Percentiles rank a stretch among this genome's conserved stretches.
Evolutionary conservation across 192 early-diverging fungal species (phyloP).

Genomic region (Linnemannia elongata): DNA sequence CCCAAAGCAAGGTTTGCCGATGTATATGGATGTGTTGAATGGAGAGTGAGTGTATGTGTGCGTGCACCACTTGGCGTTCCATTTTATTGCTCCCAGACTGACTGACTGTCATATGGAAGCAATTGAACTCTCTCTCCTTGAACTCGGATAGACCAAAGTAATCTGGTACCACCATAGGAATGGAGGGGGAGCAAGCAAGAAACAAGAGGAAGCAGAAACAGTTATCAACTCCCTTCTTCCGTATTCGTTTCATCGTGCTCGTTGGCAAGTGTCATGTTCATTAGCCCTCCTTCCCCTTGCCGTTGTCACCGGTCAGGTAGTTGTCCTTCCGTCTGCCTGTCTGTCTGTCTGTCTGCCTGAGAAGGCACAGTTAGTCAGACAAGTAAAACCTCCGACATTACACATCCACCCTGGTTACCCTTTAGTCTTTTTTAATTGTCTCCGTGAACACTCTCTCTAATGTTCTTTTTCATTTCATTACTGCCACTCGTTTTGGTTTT

Average conservation of each 20-base stretch:
- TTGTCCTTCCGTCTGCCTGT: too few species aligned
- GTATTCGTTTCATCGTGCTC: conserved; percentile 2
- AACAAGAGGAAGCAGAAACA: too few species aligned
- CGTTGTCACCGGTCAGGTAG: neutral
- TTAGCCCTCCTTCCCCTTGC: neutral
- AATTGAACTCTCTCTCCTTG: neutral
- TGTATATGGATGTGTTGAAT: neutral
- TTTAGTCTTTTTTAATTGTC: neutral
- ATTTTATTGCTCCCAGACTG: neutral
- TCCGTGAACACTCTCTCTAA: neutral
- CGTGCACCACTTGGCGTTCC: neutral
- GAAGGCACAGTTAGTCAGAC: neutral
- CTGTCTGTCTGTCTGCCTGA: too few species aligned
- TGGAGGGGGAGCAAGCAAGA: neutral
- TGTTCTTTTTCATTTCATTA: neutral
- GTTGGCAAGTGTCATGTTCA: neutral
- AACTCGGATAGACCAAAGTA: neutral
- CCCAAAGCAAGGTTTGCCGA: neutral
- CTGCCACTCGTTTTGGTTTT: neutral
- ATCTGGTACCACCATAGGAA: neutral
- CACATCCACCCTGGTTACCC: neutral
- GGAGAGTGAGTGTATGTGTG: neutral
- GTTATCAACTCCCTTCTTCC: neutral
- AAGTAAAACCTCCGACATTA: neutral
- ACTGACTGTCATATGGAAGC: neutral